Evolutionary conservation across 495 filamentous ascomycete species (phyloP).

Genomic region (Lophium mytilinum): DNA sequence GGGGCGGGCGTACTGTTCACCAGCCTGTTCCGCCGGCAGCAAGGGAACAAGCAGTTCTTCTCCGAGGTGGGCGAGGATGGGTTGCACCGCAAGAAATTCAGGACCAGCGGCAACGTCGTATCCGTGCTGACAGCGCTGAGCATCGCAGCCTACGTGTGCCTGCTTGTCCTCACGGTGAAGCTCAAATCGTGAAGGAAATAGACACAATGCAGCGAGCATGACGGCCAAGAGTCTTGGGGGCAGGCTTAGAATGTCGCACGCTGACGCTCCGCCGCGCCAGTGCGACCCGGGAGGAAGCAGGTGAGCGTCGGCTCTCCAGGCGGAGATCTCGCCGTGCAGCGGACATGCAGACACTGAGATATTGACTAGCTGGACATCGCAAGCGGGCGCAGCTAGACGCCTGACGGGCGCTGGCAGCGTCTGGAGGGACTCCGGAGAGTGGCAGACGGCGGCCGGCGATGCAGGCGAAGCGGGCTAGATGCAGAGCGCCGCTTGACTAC

Average conservation of each 20-base stretch:
- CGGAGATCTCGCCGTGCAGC: neutral
- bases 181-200: conserved; percentile 10
- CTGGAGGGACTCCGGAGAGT: neutral
- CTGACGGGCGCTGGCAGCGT: too few species aligned
- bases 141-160: conserved; percentile 68
- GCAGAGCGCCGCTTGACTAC: neutral
- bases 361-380: neutral
- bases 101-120: conserved; percentile 73
- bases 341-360: too few species aligned
- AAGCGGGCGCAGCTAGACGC: neutral
- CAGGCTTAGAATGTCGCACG: too few species aligned
- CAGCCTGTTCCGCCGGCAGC: conserved; percentile 70
- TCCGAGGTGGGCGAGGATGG: conserved; percentile 62
- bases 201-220: neutral
- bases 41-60: conserved; percentile 93
- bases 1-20: conserved; percentile 76
- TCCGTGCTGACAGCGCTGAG: conserved; percentile 76
- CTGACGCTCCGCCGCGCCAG: too few species aligned
- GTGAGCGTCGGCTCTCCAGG: neutral
- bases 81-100: conserved; percentile 64
- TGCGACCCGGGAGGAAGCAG: too few species aligned
- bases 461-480: neutral
- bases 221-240: too few species aligned
- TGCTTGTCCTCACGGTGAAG: conserved; percentile 66
- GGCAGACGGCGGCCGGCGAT: neutral